Percentiles rank a stretch among this genome's conserved stretches.
Conservation (phyloP, 352 stramenopile species). For the Globisporangium emineosum region DNA sequence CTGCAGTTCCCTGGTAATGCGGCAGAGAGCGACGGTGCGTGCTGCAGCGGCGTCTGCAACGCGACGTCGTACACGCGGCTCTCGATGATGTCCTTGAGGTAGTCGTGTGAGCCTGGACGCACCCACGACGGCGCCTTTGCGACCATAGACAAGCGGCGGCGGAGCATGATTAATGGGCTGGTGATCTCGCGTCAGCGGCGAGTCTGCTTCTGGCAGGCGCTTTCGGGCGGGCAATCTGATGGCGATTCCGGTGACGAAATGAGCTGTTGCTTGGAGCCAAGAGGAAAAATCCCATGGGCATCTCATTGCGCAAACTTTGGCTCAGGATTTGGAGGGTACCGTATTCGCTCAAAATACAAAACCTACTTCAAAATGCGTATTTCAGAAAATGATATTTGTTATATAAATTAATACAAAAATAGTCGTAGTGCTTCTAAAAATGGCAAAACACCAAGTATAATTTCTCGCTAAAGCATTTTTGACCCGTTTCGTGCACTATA, state of each 20-base stretch:
- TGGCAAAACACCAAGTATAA: no score
- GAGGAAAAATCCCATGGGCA: conserved; percentile 11
- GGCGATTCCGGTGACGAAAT: background rate
- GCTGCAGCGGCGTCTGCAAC: conserved; percentile 65
- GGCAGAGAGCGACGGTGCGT: conserved; percentile 53
- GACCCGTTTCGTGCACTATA: no score
- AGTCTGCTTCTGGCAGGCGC: background rate
- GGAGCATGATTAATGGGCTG: conserved; percentile 28
- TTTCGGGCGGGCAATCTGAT: background rate
- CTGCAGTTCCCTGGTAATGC: conserved; percentile 56
- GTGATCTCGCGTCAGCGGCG: background rate
- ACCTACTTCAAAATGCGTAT: background rate
- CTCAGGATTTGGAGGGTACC: background rate
- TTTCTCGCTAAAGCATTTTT: no score
- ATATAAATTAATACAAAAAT: background rate
- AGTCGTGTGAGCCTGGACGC: conserved; percentile 67
- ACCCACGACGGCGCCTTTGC: conserved; percentile 46
- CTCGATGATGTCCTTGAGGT: conserved; percentile 74
- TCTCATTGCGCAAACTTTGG: conserved; percentile 13
- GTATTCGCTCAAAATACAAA: conserved; percentile 1
- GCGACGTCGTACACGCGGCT: conserved; percentile 85
- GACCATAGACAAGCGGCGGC: conserved; percentile 31
- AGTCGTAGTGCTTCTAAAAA: background rate
- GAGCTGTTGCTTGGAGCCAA: conserved; percentile 5
- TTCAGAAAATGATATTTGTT: background rate